Base-by-base conservation (phyloP, 108 stramenopile species). In the Skeletonema grethae region DNA sequence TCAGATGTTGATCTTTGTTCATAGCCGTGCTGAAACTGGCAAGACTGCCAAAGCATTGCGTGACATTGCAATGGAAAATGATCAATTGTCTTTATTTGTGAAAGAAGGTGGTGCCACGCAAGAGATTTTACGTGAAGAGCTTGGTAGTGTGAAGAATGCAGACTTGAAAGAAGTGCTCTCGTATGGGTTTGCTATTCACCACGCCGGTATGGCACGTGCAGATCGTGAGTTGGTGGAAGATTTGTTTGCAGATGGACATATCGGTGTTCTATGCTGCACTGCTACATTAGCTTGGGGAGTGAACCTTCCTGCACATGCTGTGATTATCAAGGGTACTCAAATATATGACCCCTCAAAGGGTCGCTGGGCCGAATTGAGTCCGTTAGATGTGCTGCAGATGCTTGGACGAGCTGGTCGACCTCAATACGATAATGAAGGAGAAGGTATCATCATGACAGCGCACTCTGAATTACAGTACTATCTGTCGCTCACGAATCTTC, bases 221-320 rank as follows among this genome's bases (percentile, higher is more conserved):
- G 99, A 99, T 80, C 95, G 99, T 46, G 97, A 94, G 38, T 82
- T 97, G 31, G 99, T 99, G 5, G 99, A 99, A 81, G 99, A 99
- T 67, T 80, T 99, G 39, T 99, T 98, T 77, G 96, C 95, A 5
- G 95, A 94, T 74, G 90, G 97, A 34, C 98, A 98, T 56, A 93
- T 98, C 66, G 94, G 95, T 45, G 98, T 98, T 7, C 86, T 99
- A 22, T 90, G 95, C 56, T 95, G 90, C 28, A 99, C 99, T 4
- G 99, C 99, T 39, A 99, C 99, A 16, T 83, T 99, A 32, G 99
- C 99, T 2, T 99, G 99, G 99, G 99, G 99, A 39, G 99, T 99
- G 15, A 99, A 99, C 76, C 84, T 99, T 12, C 99, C 99, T 22
- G 98, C 97, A 3, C 98, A 98, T 84, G 97, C 98, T 10, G 99